A percentile compares a stretch with the other conserved stretches of the same genome.
These are phyloP conservation scores for Pyrus bretschneideri DNA, from an alignment of 306 rosid genomes.

Conservation along the genomic window DNA sequence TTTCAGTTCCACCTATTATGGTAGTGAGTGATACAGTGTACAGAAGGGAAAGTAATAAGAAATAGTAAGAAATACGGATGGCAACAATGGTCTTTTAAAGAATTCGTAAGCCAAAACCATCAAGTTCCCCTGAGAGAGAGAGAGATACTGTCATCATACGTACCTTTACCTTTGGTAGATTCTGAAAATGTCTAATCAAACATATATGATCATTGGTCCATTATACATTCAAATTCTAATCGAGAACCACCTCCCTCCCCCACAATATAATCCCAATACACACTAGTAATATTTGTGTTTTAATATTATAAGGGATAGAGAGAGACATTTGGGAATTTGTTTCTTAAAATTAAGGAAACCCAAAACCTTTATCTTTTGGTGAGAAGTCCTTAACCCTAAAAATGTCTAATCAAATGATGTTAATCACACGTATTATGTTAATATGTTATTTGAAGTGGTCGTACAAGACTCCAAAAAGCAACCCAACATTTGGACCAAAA, in stretches of 20 bases:
- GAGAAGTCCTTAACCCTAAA: neutral
- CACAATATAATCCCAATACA: constrained; percentile 27
- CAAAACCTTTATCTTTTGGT: neutral
- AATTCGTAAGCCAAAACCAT: constrained; percentile 13
- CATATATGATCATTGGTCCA: constrained; percentile 27
- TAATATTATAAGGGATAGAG: neutral
- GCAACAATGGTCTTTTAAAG: constrained; percentile 29
- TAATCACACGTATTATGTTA: neutral
- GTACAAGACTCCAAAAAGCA: constrained; percentile 8
- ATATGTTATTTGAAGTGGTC: constrained; percentile 8
- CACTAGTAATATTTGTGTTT: neutral
- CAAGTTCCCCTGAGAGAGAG: constrained; percentile 14
- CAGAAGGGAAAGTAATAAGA: neutral
- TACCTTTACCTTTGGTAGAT: constrained; percentile 25
- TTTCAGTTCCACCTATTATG: neutral
- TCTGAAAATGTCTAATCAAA: constrained; percentile 68
- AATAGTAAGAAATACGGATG: constrained; percentile 3
- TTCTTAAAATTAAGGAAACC: constrained; percentile 9
- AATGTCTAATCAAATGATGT: constrained; percentile 42
- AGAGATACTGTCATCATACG: constrained; percentile 4
- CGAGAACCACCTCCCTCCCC: constrained; percentile 27
- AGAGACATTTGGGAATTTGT: constrained; percentile 30
- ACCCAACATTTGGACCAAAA: constrained; percentile 38
- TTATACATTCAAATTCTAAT: constrained; percentile 28
- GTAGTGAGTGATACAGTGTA: neutral